phyloP scores from a whole-genome alignment of 1,139 yeast species.

The Blastobotrys elegans region DNA sequence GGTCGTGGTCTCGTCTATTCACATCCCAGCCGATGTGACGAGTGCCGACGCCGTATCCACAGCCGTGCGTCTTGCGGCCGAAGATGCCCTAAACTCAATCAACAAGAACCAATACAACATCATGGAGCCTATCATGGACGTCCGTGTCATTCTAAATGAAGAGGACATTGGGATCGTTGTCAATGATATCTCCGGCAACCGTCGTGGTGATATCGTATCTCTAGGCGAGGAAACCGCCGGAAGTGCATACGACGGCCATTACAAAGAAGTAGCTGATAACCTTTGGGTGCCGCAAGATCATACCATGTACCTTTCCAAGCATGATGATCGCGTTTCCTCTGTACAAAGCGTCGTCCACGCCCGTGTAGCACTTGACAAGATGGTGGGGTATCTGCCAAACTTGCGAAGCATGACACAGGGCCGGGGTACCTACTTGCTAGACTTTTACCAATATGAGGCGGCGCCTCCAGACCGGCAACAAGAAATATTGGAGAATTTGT shows the following conservation, averaged over 20 bases:
- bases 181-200: slow-evolving; percentile 67
- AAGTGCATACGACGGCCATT: slow-evolving; percentile 23
- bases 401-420: slow-evolving; percentile 87
- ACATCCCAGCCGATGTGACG: slow-evolving; percentile 51
- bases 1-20: slow-evolving; percentile 48
- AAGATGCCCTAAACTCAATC: slow-evolving; percentile 37
- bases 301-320: slow-evolving; percentile 39
- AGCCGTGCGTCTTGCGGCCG: slow-evolving; percentile 43
- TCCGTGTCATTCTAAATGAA: slow-evolving; percentile 62
- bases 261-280: slow-evolving; percentile 28
- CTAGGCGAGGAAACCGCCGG: slow-evolving; percentile 36
- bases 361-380: slow-evolving; percentile 76
- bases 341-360: slow-evolving; percentile 57
- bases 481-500: slow-evolving; percentile 12
- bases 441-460: slow-evolving; percentile 61
- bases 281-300: slow-evolving; percentile 39
- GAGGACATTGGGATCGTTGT: slow-evolving; percentile 77
- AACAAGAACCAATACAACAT: slow-evolving; percentile 41
- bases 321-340: slow-evolving; percentile 28
- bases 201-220: slow-evolving; percentile 61
- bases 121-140: slow-evolving; percentile 84
- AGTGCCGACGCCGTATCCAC: slow-evolving; percentile 41
- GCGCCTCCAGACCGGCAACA: slow-evolving; percentile 16
- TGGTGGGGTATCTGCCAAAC: slow-evolving; percentile 81
- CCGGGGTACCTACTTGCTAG: slow-evolving; percentile 78